These are phyloP conservation scores for Cercophora scortea DNA, from an alignment of 495 filamentous ascomycete genomes.

Conservation along the genomic window DNA sequence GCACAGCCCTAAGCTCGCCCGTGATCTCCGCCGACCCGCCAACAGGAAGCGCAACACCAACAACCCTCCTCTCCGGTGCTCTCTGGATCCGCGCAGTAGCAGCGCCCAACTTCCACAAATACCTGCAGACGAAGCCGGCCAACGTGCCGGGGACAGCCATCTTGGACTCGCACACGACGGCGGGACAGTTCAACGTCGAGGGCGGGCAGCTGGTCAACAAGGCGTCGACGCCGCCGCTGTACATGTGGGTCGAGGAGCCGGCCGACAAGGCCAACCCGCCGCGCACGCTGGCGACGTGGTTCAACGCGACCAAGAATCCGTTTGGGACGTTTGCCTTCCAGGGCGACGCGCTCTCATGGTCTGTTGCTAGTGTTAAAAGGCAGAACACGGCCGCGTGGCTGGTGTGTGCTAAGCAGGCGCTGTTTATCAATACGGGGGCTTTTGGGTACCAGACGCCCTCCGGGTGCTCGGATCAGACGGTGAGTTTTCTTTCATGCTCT, in stretches of 20 bases:
- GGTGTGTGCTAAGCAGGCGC: constrained; percentile 42
- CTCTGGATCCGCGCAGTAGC: constrained; percentile 56
- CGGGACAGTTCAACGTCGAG: constrained; percentile 53
- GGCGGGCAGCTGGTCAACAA: constrained; percentile 51
- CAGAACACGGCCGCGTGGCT: constrained; percentile 53
- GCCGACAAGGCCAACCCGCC: constrained; percentile 36
- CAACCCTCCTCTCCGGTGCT: constrained; percentile 41
- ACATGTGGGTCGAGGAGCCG: constrained; percentile 41
- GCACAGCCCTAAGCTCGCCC: constrained; percentile 10
- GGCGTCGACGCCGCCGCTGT: constrained; percentile 31
- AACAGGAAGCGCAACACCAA: constrained; percentile 13
- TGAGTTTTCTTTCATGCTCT: constrained; percentile 20
- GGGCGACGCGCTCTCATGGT: constrained; percentile 52
- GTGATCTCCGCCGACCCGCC: constrained; percentile 6
- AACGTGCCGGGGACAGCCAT: constrained; percentile 42
- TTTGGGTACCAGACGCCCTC: constrained; percentile 49
- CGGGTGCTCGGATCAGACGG: constrained; percentile 54
- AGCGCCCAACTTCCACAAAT: constrained; percentile 55
- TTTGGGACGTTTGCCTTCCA: constrained; percentile 52
- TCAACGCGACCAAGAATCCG: constrained; percentile 42
- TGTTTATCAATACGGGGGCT: constrained; percentile 55
- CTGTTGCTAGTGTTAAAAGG: constrained; percentile 33
- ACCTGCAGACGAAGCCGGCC: constrained; percentile 48
- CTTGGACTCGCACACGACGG: constrained; percentile 44
- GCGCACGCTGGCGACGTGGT: constrained; percentile 41